Conservation (phyloP, 2,329 filamentous ascomycete species). For the Hymenoscyphus repandus region DNA sequence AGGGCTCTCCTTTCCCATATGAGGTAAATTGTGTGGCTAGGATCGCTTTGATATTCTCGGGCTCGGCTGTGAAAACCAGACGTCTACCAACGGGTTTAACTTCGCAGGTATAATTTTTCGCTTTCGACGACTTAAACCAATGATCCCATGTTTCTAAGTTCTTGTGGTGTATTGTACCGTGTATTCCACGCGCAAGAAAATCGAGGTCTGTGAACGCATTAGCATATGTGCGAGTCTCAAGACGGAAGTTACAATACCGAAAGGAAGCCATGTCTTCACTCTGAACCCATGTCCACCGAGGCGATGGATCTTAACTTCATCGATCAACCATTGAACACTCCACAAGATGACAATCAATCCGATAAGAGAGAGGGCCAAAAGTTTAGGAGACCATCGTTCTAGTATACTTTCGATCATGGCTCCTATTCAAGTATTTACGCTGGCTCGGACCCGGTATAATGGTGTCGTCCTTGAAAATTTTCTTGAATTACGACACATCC, state of each 20-base stretch:
- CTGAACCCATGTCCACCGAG: slow-evolving; percentile 40
- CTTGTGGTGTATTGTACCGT: slow-evolving; percentile 44
- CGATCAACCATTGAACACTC: slow-evolving; percentile 34
- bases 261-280: slow-evolving; percentile 38
- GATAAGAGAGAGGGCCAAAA: slow-evolving; percentile 10
- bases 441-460: no score
- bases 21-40: slow-evolving; percentile 82
- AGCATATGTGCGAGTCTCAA: neutral
- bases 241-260: slow-evolving; percentile 35
- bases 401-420: slow-evolving; percentile 32
- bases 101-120: slow-evolving; percentile 53
- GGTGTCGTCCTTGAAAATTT: no score
- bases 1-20: slow-evolving; percentile 74
- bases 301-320: slow-evolving; percentile 40
- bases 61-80: slow-evolving; percentile 67
- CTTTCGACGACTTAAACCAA: slow-evolving; percentile 41
- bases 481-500: no score
- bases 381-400: slow-evolving; percentile 38
- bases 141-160: slow-evolving; percentile 58
- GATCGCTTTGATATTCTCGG: slow-evolving; percentile 86
- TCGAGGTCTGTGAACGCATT: slow-evolving; percentile 50
- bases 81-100: slow-evolving; percentile 25
- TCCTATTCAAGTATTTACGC: neutral
- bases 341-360: slow-evolving; percentile 25
- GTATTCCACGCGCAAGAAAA: slow-evolving; percentile 53